phyloP scores from a whole-genome alignment of 2,329 filamentous ascomycete genomes.

The Fusarium sp. region DNA sequence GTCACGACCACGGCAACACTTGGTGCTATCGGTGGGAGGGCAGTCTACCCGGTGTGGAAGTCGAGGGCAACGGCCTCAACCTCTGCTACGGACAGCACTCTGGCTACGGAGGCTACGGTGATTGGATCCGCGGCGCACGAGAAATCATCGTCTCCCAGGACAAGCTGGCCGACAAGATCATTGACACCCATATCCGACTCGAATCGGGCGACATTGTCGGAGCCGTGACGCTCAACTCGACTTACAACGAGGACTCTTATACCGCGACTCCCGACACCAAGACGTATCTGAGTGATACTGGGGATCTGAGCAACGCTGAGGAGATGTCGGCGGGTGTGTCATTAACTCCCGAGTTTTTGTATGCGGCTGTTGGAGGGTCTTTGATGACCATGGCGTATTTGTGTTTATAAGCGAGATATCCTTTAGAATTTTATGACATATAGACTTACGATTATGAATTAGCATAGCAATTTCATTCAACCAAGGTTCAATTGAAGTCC shows the following conservation, averaged over 20 bases:
- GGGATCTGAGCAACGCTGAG: neutral
- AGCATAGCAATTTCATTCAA: neutral
- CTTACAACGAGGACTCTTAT: constrained; percentile 69
- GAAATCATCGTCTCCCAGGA: constrained; percentile 64
- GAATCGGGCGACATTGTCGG: constrained; percentile 67
- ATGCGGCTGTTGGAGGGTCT: constrained; percentile 6
- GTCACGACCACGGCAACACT: constrained; percentile 74
- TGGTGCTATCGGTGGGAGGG: constrained; percentile 68
- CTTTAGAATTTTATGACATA: neutral
- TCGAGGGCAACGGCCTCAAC: constrained; percentile 58
- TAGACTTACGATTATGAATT: constrained; percentile 10
- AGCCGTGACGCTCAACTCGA: constrained; percentile 67
- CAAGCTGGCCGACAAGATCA: constrained; percentile 52
- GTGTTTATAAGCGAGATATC: neutral
- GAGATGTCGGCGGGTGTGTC: neutral
- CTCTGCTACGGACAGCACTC: constrained; percentile 74
- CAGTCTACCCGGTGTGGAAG: constrained; percentile 48
- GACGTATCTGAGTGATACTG: constrained; percentile 41
- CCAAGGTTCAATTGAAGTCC: neutral
- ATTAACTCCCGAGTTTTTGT: neutral
- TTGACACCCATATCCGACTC: constrained; percentile 72
- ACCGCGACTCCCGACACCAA: constrained; percentile 54
- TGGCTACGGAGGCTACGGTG: constrained; percentile 77
- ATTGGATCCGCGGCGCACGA: constrained; percentile 71
- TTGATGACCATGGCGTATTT: constrained; percentile 16